A percentile compares a stretch with the other conserved stretches of the same genome.
These are phyloP conservation scores for Dimocarpus longan DNA, from an alignment of 345 rosid genomes.

Conservation along the genomic window DNA sequence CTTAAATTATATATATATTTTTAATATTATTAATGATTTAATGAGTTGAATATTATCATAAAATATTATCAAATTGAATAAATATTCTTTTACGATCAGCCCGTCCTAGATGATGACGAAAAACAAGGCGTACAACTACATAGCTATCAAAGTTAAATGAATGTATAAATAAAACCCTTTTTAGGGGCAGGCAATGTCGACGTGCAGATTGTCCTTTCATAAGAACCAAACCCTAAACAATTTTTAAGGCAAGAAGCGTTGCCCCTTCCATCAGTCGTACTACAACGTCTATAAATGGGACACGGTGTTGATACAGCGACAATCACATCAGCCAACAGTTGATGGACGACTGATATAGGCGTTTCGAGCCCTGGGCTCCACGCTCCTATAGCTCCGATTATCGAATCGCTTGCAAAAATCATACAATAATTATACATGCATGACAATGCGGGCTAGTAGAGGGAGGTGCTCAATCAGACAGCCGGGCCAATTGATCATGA, in stretches of 20 bases:
- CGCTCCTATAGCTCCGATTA: not conserved
- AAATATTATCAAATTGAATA: too few species aligned
- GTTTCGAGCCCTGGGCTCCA: slow-evolving; percentile 12
- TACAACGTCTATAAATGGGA: not conserved
- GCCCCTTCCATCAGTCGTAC: not conserved
- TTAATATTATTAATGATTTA: too few species aligned
- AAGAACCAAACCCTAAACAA: not conserved
- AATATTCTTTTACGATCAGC: too few species aligned
- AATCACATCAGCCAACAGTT: not conserved
- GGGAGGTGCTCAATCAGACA: not conserved
- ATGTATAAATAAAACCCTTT: not conserved
- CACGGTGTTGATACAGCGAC: not conserved
- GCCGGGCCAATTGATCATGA: not conserved
- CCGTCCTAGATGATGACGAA: too few species aligned
- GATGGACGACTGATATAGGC: slow-evolving; percentile 16
- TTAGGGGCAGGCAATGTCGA: not conserved
- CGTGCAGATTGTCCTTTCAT: slow-evolving; percentile 4
- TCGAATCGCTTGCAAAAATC: not conserved
- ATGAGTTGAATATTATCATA: too few species aligned
- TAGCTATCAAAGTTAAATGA: not conserved
- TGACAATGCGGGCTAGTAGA: not conserved
- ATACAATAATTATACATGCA: slow-evolving; percentile 8
- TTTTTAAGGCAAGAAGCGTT: not conserved
- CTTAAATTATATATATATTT: too few species aligned
- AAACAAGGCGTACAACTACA: too few species aligned